phyloP scores from a whole-genome alignment of 345 rosid species.

The Brassica rapa region DNA sequence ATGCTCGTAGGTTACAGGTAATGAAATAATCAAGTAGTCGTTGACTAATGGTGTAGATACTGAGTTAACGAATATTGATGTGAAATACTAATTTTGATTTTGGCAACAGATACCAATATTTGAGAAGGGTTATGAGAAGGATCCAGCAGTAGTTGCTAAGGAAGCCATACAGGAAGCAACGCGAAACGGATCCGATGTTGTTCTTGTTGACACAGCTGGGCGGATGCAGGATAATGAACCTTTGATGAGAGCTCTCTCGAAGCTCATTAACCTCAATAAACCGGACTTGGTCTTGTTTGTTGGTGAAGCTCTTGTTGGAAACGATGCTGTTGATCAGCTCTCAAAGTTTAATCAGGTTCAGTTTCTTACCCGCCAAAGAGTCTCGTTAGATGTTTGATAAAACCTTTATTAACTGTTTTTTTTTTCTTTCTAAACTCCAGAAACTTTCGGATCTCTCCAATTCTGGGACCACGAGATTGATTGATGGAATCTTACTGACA shows the following conservation, averaged over 20 bases:
- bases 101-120: slow-evolving; percentile 77
- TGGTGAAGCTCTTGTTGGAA: slow-evolving; percentile 98
- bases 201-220: slow-evolving; percentile 99
- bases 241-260: slow-evolving; percentile 95
- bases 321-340: slow-evolving; percentile 95
- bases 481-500: slow-evolving; percentile 95
- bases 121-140: slow-evolving; percentile 98
- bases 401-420: background rate
- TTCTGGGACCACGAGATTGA: slow-evolving; percentile 67
- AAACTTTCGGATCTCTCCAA: slow-evolving; percentile 87
- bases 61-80: background rate
- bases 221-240: slow-evolving; percentile 99
- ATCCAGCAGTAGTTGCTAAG: slow-evolving; percentile 96
- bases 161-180: slow-evolving; percentile 96
- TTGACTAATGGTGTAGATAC: background rate
- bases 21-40: background rate
- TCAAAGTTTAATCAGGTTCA: slow-evolving; percentile 92
- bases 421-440: slow-evolving; percentile 42
- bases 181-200: slow-evolving; percentile 86
- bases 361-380: background rate
- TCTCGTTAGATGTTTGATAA: background rate
- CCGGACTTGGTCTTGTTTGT: slow-evolving; percentile 97
- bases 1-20: slow-evolving; percentile 98
- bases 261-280: slow-evolving; percentile 77
- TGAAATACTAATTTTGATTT: background rate